Evolutionary conservation across 257 asterid genomes (phyloP).

Genomic region (Ballota nigra): DNA sequence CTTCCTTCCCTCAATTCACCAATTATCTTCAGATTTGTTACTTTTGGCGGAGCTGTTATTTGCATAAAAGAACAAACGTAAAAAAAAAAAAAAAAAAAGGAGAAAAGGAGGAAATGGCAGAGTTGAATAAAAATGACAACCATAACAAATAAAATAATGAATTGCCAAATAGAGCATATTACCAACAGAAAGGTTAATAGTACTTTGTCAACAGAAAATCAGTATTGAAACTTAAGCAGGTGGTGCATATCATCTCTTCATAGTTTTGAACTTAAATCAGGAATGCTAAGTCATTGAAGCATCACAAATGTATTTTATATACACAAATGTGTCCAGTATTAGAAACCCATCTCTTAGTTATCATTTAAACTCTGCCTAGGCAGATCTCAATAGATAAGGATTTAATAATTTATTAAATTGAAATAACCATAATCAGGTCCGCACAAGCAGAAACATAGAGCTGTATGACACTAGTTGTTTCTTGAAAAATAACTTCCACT

Average conservation of each 20-base stretch:
- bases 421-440: background rate
- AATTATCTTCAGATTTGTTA: slow-evolving; percentile 74
- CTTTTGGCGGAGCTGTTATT: slow-evolving; percentile 89
- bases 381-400: background rate
- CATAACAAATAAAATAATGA: background rate
- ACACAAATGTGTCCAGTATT: background rate
- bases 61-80: slow-evolving; percentile 5
- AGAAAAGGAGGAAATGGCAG: background rate
- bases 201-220: background rate
- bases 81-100: background rate
- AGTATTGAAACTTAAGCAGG: background rate
- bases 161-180: background rate
- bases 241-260: background rate
- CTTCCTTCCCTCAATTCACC: slow-evolving; percentile 96
- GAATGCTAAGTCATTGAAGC: slow-evolving; percentile 3
- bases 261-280: slow-evolving; percentile 5
- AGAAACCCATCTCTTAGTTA: background rate
- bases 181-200: slow-evolving; percentile 4
- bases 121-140: slow-evolving; percentile 10
- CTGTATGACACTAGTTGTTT: background rate
- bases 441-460: background rate
- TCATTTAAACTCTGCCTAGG: background rate
- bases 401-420: background rate
- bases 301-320: background rate
- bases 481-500: background rate